Evolutionary conservation across 805 yeast species (phyloP).

Genomic region (Kuraishia hungarica): DNA sequence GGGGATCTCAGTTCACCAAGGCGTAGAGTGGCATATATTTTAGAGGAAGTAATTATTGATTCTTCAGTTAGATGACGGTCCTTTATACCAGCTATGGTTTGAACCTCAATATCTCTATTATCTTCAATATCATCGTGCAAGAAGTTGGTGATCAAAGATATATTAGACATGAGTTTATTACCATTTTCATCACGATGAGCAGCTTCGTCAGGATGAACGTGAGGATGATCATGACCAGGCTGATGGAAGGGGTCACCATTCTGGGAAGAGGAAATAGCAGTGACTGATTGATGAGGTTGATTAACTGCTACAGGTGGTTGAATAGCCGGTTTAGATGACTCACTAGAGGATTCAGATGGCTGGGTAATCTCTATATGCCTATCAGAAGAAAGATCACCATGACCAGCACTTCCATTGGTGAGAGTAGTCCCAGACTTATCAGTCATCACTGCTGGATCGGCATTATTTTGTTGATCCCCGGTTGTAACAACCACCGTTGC

Average conservation of each 20-base stretch:
- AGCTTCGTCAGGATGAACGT: slow-evolving; percentile 2
- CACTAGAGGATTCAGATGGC: too few species aligned
- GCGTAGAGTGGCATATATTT: not conserved
- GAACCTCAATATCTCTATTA: slow-evolving; percentile 49
- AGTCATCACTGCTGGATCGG: too few species aligned
- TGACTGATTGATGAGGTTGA: too few species aligned
- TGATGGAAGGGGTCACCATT: not conserved
- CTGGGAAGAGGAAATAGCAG: not conserved
- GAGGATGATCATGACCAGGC: not conserved
- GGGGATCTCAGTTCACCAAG: not conserved
- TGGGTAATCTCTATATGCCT: too few species aligned
- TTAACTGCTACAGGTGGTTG: too few species aligned
- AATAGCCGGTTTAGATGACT: too few species aligned
- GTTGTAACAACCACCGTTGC: slow-evolving; percentile 29
- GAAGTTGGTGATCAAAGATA: slow-evolving; percentile 50
- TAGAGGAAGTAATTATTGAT: not conserved
- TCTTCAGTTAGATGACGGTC: not conserved
- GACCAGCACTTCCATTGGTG: too few species aligned
- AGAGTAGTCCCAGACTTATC: too few species aligned
- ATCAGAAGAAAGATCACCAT: too few species aligned
- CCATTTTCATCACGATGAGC: slow-evolving; percentile 17
- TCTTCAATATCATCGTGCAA: slow-evolving; percentile 63
- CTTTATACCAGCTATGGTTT: slow-evolving; percentile 39
- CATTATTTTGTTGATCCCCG: not conserved
- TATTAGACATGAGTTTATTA: slow-evolving; percentile 32